phyloP scores from a whole-genome alignment of 768 basidiomycete species.

The Termitomyces sp. region DNA sequence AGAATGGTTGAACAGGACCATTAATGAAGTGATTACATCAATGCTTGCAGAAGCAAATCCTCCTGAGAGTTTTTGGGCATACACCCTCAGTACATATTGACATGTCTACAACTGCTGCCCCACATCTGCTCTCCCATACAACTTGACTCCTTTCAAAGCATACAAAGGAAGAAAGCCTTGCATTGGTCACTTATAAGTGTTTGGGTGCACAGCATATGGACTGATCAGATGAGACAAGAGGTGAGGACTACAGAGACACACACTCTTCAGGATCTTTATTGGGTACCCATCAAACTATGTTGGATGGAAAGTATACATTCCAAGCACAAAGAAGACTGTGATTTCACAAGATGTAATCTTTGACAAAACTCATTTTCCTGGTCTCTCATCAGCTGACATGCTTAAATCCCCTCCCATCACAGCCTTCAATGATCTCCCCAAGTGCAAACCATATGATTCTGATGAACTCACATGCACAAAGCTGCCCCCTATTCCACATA shows the following conservation, averaged over 20 bases:
- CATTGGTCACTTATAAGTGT: conserved; percentile 19
- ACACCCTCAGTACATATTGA: background rate
- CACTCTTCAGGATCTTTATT: conserved; percentile 24
- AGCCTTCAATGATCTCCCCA: too few relatives aligned
- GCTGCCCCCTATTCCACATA: too few relatives aligned
- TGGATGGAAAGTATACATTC: conserved; percentile 26
- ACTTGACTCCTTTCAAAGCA: background rate
- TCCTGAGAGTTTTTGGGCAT: conserved; percentile 1
- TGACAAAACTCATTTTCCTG: too few relatives aligned
- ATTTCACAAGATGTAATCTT: too few relatives aligned
- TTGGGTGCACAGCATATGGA: conserved; percentile 31
- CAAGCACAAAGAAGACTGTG: conserved; percentile 8
- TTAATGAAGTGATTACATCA: conserved; percentile 23
- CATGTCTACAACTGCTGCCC: conserved; percentile 10
- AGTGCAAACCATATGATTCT: too few relatives aligned
- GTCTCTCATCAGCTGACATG: too few relatives aligned
- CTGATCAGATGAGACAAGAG: conserved; percentile 27
- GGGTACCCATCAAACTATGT: conserved; percentile 22
- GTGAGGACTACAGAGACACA: conserved; percentile 17
- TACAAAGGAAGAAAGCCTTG: too few relatives aligned
- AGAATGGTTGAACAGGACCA: conserved; percentile 32
- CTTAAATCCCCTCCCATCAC: too few relatives aligned
- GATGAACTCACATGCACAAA: too few relatives aligned
- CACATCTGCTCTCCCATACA: background rate
- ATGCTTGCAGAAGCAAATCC: conserved; percentile 5